These are phyloP conservation scores for Schizonepeta tenuifolia DNA, from an alignment of 257 asterid species.

Conservation along the genomic window DNA sequence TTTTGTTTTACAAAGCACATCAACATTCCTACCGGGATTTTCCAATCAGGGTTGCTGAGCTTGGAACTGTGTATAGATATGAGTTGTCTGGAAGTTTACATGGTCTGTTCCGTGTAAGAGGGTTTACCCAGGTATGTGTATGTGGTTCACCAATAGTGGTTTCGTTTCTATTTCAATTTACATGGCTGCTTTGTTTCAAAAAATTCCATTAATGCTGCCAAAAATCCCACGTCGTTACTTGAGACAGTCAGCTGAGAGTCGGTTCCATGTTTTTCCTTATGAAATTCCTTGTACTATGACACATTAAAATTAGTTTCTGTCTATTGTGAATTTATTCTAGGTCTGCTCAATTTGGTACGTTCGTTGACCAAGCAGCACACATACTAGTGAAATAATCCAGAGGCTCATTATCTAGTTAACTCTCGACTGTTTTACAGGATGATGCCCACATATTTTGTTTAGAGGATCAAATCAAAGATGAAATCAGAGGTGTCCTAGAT, in stretches of 20 bases:
- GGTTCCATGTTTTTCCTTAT: not conserved
- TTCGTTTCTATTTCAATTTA: conserved; percentile 1
- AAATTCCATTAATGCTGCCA: not conserved
- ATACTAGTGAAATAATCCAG: not conserved
- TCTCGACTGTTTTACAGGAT: conserved; percentile 61
- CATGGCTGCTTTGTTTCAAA: conserved; percentile 1
- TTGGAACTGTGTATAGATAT: conserved; percentile 94
- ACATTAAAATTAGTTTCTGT: not conserved
- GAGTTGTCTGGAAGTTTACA: conserved; percentile 97
- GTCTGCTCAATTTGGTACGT: not conserved
- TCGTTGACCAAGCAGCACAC: not conserved
- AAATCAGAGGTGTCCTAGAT: conserved; percentile 89
- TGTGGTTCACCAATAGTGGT: not conserved
- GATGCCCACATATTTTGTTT: conserved; percentile 97
- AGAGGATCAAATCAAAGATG: conserved; percentile 90
- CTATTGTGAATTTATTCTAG: not conserved
- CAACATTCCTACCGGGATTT: conserved; percentile 86
- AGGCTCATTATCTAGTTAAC: conserved; percentile 27
- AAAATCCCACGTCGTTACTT: not conserved
- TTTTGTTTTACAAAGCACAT: conserved; percentile 79
- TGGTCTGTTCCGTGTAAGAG: conserved; percentile 96
- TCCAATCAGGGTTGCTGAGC: conserved; percentile 96
- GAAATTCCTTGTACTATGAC: not conserved
- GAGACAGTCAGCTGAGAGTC: not conserved
- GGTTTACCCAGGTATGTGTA: conserved; percentile 84